Conservation (phyloP, 2,329 filamentous ascomycete genomes). For the Graphilbum fragrans region DNA sequence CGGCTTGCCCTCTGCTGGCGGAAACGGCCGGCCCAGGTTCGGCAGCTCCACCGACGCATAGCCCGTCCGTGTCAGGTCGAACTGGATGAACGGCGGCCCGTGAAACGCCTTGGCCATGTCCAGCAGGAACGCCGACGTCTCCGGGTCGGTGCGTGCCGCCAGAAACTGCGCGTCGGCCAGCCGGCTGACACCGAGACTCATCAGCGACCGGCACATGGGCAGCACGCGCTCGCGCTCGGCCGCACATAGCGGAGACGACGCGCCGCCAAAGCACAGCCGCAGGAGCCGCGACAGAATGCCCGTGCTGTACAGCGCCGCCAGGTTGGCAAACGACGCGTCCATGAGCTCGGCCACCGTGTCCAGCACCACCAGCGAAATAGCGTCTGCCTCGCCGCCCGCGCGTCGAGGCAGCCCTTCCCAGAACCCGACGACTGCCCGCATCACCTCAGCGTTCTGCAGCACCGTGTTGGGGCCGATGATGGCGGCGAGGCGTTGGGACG, state of each 20-base stretch:
- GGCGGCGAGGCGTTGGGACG: neutral
- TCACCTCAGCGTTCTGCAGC: constrained; percentile 50
- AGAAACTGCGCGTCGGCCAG: constrained; percentile 78
- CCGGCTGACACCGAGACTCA: constrained; percentile 63
- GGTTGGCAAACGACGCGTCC: constrained; percentile 53
- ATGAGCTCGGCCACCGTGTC: constrained; percentile 48
- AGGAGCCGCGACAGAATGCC: constrained; percentile 58
- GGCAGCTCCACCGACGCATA: constrained; percentile 84
- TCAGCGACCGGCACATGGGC: constrained; percentile 55
- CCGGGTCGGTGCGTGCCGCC: constrained; percentile 36
- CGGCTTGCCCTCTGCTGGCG: too few species aligned
- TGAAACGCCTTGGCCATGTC: constrained; percentile 63
- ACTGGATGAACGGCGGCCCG: constrained; percentile 78
- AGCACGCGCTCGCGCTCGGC: constrained; percentile 48
- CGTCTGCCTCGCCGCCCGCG: constrained; percentile 21
- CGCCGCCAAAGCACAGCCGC: constrained; percentile 43
- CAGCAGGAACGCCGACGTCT: constrained; percentile 57
- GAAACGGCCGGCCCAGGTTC: constrained; percentile 75
- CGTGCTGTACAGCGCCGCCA: constrained; percentile 59
- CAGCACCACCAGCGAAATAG: constrained; percentile 52
- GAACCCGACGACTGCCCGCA: constrained; percentile 48
- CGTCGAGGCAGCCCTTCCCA: constrained; percentile 50
- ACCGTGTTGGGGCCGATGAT: constrained; percentile 37
- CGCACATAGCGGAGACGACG: constrained; percentile 36
- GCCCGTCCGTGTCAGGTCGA: constrained; percentile 79